Conservation (phyloP, 2,329 filamentous ascomycete genomes). For the Aspergillus sp. region DNA sequence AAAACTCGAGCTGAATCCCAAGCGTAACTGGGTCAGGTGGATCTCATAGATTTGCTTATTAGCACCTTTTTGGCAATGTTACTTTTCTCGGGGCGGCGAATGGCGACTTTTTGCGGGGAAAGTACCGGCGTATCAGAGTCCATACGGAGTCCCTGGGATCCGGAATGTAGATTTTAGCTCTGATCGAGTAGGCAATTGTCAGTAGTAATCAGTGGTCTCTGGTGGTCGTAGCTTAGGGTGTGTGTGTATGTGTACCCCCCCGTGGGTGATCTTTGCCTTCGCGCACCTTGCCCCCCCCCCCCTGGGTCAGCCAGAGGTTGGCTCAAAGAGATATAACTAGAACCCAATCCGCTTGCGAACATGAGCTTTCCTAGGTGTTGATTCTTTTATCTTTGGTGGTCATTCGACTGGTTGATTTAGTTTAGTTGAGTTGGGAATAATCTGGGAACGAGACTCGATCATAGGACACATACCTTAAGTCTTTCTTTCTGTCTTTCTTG, state of each 20-base stretch:
- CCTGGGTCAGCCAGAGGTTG: not conserved
- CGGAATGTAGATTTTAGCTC: slow-evolving; percentile 6
- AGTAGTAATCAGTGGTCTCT: not conserved
- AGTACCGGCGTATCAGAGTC: slow-evolving; percentile 17
- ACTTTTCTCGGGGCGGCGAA: slow-evolving; percentile 17
- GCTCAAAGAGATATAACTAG: not conserved
- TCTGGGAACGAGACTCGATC: no score
- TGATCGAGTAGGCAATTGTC: no score
- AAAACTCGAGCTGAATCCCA: slow-evolving; percentile 5
- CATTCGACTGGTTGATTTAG: not conserved
- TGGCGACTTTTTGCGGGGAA: slow-evolving; percentile 23
- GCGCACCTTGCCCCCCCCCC: slow-evolving; percentile 2
- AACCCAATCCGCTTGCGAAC: no score
- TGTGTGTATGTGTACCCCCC: slow-evolving; percentile 2
- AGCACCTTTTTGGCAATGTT: slow-evolving; percentile 2
- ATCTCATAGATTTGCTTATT: slow-evolving; percentile 1
- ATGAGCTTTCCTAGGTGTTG: no score
- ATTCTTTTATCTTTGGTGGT: not conserved
- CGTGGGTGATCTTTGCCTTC: slow-evolving; percentile 7
- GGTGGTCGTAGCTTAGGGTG: slow-evolving; percentile 6
- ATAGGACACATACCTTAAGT: no score
- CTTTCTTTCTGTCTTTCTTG: not conserved
- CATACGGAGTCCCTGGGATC: slow-evolving; percentile 5
- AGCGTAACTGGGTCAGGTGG: slow-evolving; percentile 19
- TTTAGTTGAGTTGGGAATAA: not conserved